Conservation (phyloP, 2,329 filamentous ascomycete genomes). For the Ceratocystis papillata region DNA sequence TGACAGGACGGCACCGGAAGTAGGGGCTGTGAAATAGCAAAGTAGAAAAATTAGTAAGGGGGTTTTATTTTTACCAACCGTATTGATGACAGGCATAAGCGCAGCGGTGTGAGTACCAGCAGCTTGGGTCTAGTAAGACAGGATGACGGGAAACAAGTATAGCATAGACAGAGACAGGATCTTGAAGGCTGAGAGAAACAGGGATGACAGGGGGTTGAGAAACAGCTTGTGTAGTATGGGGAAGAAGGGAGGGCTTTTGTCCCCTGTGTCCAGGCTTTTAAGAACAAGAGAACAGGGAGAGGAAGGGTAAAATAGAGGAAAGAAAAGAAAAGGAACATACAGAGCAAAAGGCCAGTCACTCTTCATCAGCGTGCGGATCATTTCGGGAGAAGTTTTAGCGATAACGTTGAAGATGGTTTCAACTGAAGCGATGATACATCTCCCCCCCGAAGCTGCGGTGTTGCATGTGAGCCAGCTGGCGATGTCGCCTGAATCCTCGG, state of each 20-base stretch:
- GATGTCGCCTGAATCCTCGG: slow-evolving; percentile 56
- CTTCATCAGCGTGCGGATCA: slow-evolving; percentile 51
- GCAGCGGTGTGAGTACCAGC: background rate
- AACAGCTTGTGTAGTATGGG: too few species aligned
- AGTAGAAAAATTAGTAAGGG: background rate
- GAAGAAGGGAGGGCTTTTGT: too few species aligned
- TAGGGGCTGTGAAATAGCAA: slow-evolving; percentile 35
- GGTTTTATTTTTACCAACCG: too few species aligned
- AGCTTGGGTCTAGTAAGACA: background rate
- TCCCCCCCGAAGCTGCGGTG: slow-evolving; percentile 50
- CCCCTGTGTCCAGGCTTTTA: too few species aligned
- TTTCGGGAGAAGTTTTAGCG: slow-evolving; percentile 50
- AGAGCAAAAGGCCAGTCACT: slow-evolving; percentile 56
- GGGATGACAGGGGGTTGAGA: background rate
- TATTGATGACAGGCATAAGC: background rate
- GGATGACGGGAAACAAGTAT: background rate
- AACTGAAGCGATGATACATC: slow-evolving; percentile 55
- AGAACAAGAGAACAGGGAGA: background rate
- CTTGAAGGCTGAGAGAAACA: background rate
- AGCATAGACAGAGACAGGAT: too few species aligned
- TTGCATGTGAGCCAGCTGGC: slow-evolving; percentile 54
- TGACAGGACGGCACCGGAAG: slow-evolving; percentile 47
- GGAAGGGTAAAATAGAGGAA: background rate
- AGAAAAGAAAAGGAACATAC: slow-evolving; percentile 35
- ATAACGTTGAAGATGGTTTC: slow-evolving; percentile 60